Base-by-base conservation (phyloP, 1,284 basidiomycete genomes). In the Phellopilus nigrolimitatus region DNA sequence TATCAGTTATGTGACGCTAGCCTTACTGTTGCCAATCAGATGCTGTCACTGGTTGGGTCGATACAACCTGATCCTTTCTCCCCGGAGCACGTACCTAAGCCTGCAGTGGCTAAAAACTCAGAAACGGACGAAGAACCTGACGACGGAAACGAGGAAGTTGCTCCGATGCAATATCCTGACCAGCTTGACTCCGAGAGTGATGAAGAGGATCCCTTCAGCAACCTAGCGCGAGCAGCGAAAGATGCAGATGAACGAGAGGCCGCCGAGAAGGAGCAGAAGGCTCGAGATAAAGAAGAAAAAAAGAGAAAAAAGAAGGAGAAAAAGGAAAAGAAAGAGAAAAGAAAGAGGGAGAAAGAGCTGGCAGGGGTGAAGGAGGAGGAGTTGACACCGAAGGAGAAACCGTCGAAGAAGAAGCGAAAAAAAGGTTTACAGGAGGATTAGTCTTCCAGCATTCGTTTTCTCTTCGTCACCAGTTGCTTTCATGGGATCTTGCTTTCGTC, bases 41-140 rank as follows among this genome's bases (percentile, higher is more conserved):
- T 97, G 89, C 74, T 99, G 12, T 95, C 93, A 1, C 72, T 98
- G 12, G 79, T 91, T 24, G 95, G 94, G 8, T 97, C 95, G 1
- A 76, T 99, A 56, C 86, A 97, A 54, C 63, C 72, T 0, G 85
- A 95, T 60, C 95, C 95, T 0, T 91, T 94, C 66, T 87, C 86
- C 17, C 76, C 81, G 0, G 73, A 73, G 28, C 82, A 87, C 61
- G 61, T 72, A 13, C 70, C 74, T 3, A 64, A 65, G 22, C 55
- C 65, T 3, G 40, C 66, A 25, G 61, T 62, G 10, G 22, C 48
- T 36, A 19, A 43, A 10, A 46, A 40, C 22, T 19, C 42, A 12
- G 19, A 47, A 19, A 17, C n/a, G 13, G 33, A 42, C 19, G 36
- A 27, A n/a, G 48, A 51, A 24, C 3, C n/a, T 17, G 46, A 34